These are phyloP conservation scores for Aureobasidium pullulans DNA, from an alignment of 2,329 filamentous ascomycete genomes.

Conservation along the genomic window DNA sequence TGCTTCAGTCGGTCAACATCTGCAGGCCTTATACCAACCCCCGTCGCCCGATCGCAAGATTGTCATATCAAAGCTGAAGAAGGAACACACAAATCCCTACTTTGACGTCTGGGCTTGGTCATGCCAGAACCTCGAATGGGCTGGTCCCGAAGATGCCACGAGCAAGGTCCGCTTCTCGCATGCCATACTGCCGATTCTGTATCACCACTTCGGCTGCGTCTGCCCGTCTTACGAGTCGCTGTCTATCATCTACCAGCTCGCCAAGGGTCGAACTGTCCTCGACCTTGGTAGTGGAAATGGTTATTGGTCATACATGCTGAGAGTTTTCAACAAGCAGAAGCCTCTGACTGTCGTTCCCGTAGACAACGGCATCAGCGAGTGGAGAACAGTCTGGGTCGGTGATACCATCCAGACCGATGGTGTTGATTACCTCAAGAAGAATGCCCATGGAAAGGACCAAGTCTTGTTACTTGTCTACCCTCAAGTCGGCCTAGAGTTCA, in stretches of 20 bases:
- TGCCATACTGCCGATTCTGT: conserved; percentile 63
- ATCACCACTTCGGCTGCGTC: conserved; percentile 72
- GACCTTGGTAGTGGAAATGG: conserved; percentile 67
- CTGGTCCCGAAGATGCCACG: conserved; percentile 50
- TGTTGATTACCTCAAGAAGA: conserved; percentile 47
- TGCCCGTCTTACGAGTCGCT: conserved; percentile 62
- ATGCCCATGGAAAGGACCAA: conserved; percentile 45
- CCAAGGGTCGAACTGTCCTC: conserved; percentile 46
- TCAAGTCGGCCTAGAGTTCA: conserved; percentile 61
- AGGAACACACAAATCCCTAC: conserved; percentile 55
- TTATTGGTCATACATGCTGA: conserved; percentile 68
- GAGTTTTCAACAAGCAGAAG: conserved; percentile 43
- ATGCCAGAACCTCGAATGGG: conserved; percentile 58
- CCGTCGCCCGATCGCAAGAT: conserved; percentile 32
- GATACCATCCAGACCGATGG: conserved; percentile 61
- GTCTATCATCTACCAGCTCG: conserved; percentile 50
- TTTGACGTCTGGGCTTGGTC: conserved; percentile 61
- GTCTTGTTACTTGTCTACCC: conserved; percentile 67
- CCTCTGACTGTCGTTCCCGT: conserved; percentile 47
- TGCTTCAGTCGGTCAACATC: conserved; percentile 47
- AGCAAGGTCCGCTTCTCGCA: conserved; percentile 51
- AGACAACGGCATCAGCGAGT: conserved; percentile 61
- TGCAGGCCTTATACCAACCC: conserved; percentile 47
- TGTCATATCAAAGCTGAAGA: conserved; percentile 35
- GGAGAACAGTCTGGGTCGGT: conserved; percentile 60